phyloP scores from a whole-genome alignment of 169 alveolate species.

The Eimeria falciformis region DNA sequence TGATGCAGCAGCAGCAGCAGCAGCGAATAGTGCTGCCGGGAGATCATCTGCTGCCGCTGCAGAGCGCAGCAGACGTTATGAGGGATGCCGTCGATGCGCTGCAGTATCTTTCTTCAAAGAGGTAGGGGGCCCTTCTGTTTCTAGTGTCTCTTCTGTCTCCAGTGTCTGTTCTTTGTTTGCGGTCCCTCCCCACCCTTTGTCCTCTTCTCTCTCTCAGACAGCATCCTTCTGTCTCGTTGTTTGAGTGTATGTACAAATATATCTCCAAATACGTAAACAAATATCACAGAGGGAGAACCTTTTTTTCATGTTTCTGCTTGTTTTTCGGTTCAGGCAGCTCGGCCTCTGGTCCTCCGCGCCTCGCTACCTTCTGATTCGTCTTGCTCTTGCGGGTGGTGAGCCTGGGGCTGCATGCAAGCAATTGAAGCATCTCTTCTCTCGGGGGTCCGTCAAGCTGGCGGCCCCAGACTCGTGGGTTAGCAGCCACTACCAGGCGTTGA shows the following conservation, averaged over 20 bases:
- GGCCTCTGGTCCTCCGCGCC: conserved; percentile 72
- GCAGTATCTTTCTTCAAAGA: conserved; percentile 66
- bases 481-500: conserved; percentile 69
- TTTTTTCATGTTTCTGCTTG: no score
- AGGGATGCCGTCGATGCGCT: conserved; percentile 61
- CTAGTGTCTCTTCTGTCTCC: background rate
- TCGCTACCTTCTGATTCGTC: conserved; percentile 44
- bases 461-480: conserved; percentile 76
- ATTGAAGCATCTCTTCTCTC: conserved; percentile 51
- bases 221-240: no score
- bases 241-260: no score
- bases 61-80: conserved; percentile 69
- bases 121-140: background rate
- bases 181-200: no score
- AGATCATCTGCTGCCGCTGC: conserved; percentile 41
- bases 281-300: no score
- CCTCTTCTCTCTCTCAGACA: no score
- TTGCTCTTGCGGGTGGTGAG: conserved; percentile 53
- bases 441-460: conserved; percentile 57
- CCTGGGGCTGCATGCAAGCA: conserved; percentile 66
- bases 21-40: conserved; percentile 44
- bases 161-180: no score
- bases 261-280: no score
- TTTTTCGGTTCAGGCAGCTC: conserved; percentile 44
- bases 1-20: conserved; percentile 61